These are phyloP conservation scores for Antitrichia curtipendula DNA, from an alignment of 225 moss, liverwort and hornwort genomes.

Conservation along the genomic window DNA sequence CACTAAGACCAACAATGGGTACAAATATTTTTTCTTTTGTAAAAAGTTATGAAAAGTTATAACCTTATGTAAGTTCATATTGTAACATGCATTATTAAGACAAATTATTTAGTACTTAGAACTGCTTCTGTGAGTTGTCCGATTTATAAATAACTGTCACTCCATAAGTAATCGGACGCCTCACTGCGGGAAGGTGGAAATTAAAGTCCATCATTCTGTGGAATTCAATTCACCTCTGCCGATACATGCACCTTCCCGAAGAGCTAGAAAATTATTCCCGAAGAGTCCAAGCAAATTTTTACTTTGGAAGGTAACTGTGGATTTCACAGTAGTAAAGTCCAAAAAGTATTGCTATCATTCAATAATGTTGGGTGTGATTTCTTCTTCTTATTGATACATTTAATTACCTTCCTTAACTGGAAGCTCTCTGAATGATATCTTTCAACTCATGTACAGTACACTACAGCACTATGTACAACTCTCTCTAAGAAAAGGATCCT, in stretches of 20 bases:
- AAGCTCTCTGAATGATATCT: background rate
- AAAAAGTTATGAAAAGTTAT: background rate
- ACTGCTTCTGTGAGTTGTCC: too few relatives aligned
- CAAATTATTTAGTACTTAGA: background rate
- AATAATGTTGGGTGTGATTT: background rate
- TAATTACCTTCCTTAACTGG: background rate
- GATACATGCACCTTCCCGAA: background rate
- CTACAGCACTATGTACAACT: background rate
- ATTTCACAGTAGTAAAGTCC: too few relatives aligned
- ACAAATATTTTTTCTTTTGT: too few relatives aligned
- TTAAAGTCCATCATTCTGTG: background rate
- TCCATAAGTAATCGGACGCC: too few relatives aligned
- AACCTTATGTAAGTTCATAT: background rate
- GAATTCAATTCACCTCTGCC: background rate
- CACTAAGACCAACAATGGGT: background rate
- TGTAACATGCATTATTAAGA: background rate
- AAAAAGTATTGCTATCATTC: background rate
- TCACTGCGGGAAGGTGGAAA: background rate
- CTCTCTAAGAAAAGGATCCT: background rate
- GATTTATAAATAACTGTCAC: too few relatives aligned
- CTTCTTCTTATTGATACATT: background rate
- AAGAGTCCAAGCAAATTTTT: background rate
- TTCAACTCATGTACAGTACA: background rate
- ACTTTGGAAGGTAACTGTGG: background rate
- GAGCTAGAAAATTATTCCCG: background rate